Evolutionary conservation across 176 grass and related monocot species (phyloP), one percentile per base, ranked within the genome.

Genomic region (Paspalum vaginatum): DNA sequence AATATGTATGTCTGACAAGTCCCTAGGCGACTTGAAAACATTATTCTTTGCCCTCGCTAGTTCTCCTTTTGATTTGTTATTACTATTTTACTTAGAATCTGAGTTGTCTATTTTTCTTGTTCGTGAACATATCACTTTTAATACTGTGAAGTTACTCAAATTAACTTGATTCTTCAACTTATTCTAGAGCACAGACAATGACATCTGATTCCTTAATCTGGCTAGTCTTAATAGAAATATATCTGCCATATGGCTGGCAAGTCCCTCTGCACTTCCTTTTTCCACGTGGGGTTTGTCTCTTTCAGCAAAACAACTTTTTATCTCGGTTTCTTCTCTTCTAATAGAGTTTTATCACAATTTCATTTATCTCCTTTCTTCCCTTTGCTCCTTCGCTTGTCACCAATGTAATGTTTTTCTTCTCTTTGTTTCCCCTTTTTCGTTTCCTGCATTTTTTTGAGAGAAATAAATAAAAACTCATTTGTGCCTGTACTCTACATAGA

Each of bases 21-120:
- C n/a, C n/a, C n/a, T n/a, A n/a, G n/a, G n/a, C n/a, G n/a, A n/a
- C n/a, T n/a, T n/a, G n/a, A n/a, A n/a, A n/a, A n/a, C n/a, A n/a
- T n/a, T n/a, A 41, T 46, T 44, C 27, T 63, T 6, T 43, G 21
- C 5, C 10, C 9, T 68, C 24, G 41, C 43, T 7, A 47, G 11
- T 47, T 45, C 21, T 55, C 41, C 58, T 55, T 26, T 26, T 56
- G 43, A 46, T 45, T 56, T 69, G 64, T 32, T 17, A 58, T 75
- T 15, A 58, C 38, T 75, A 59, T n/a, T 43, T 44, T 67, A 43
- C 64, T 67, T 43, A 14, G 40, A 21, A 58, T 60, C 22, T 3
- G 39, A 76, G n/a, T 25, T 16, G 24, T 75, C 48, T 45, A 46
- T 18, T 76, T 70, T 76, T 66, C 39, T 57, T 81, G 17, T 61